These are phyloP conservation scores for Daldinia sp. DNA, from an alignment of 2,329 filamentous ascomycete species.

Conservation along the genomic window DNA sequence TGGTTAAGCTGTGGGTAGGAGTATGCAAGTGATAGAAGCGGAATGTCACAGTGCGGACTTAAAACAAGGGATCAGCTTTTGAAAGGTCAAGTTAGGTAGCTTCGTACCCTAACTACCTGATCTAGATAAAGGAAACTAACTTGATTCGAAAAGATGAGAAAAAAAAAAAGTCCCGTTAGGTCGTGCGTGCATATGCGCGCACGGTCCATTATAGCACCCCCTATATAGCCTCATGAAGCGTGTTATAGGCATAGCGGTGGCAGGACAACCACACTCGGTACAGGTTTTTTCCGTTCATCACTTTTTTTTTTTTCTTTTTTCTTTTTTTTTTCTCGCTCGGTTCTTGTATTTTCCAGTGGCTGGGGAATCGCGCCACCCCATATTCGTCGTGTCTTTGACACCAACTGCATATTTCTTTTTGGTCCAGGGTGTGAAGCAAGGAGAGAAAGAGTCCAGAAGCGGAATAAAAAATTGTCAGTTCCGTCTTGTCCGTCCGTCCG, in stretches of 20 bases:
- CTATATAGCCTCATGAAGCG: slow-evolving; percentile 13
- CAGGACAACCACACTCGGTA: slow-evolving; percentile 17
- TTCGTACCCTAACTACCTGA: slow-evolving; percentile 14
- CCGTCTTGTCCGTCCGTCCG: slow-evolving; percentile 4
- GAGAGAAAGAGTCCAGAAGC: slow-evolving; percentile 10
- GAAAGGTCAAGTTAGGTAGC: slow-evolving; percentile 12
- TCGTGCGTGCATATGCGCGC: slow-evolving; percentile 18
- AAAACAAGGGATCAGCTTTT: slow-evolving; percentile 1
- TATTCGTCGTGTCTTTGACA: slow-evolving; percentile 26
- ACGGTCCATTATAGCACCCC: slow-evolving; percentile 36
- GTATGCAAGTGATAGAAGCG: slow-evolving; percentile 38
- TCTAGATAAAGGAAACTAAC: slow-evolving; percentile 21
- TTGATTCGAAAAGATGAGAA: slow-evolving; percentile 16
- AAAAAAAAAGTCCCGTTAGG: slow-evolving; percentile 11
- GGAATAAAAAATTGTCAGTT: slow-evolving; percentile 16
- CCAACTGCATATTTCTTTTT: slow-evolving; percentile 16
- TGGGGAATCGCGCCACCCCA: slow-evolving; percentile 24
- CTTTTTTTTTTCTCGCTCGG: too few species aligned
- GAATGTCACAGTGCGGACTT: slow-evolving; percentile 35
- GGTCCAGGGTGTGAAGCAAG: slow-evolving; percentile 36
- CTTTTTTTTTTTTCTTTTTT: neutral
- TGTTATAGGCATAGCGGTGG: slow-evolving; percentile 9
- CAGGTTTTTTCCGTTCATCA: slow-evolving; percentile 28
- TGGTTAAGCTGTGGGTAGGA: slow-evolving; percentile 21
- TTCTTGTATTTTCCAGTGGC: slow-evolving; percentile 19